phyloP scores from a whole-genome alignment of 768 basidiomycete species.

The Mycena rebaudengoi region DNA sequence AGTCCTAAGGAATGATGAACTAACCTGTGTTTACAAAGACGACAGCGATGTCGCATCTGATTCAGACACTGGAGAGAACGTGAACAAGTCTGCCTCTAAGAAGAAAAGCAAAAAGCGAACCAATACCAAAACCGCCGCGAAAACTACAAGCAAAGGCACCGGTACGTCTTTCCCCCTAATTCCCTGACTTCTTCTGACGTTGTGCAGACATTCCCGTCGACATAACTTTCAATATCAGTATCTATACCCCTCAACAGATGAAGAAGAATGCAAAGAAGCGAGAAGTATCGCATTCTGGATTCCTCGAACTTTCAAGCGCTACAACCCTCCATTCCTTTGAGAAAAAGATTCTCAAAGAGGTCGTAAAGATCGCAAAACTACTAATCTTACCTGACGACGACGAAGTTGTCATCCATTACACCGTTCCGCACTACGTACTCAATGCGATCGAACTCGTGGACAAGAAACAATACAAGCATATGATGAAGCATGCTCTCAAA shows the following conservation, averaged over 20 bases:
- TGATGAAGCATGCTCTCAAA: background rate
- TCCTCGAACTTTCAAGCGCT: background rate
- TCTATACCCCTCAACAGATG: background rate
- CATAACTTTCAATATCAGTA: background rate
- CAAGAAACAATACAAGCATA: background rate
- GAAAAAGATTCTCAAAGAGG: too few species aligned
- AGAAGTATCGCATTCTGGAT: background rate
- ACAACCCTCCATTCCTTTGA: background rate
- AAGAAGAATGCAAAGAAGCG: background rate
- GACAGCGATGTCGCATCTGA: too few species aligned
- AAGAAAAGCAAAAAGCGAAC: too few species aligned
- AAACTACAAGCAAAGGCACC: too few species aligned
- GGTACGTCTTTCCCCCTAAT: too few species aligned
- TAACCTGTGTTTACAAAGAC: too few species aligned
- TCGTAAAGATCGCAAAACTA: background rate
- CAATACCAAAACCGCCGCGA: too few species aligned
- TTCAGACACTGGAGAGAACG: too few species aligned
- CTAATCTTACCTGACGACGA: background rate
- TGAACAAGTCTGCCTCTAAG: too few species aligned
- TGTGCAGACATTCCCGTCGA: too few species aligned
- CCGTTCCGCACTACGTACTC: background rate
- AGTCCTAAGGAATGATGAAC: too few species aligned
- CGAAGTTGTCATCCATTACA: background rate
- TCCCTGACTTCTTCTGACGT: too few species aligned
- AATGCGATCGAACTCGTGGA: background rate